Percentiles rank a stretch among this genome's conserved stretches.
These are phyloP conservation scores for Spathaspora gorwiae DNA, from an alignment of 805 yeast genomes.

Conservation along the genomic window DNA sequence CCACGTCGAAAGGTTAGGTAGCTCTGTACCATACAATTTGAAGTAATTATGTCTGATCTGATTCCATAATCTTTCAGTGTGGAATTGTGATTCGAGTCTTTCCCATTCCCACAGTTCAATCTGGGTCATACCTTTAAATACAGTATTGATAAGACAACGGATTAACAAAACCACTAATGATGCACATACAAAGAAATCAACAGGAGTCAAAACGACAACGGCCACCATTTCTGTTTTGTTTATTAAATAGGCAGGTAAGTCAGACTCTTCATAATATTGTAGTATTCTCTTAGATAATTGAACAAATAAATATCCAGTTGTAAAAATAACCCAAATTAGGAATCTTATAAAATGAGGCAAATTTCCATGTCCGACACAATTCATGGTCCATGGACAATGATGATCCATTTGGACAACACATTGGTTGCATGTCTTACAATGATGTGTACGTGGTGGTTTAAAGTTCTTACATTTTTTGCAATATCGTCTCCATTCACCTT, in stretches of 20 bases:
- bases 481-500: constrained; percentile 58
- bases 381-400: constrained; percentile 90
- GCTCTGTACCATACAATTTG: constrained; percentile 32
- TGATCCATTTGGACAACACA: constrained; percentile 93
- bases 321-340: constrained; percentile 56
- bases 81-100: constrained; percentile 63
- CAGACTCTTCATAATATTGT: constrained; percentile 43
- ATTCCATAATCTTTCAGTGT: constrained; percentile 50
- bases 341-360: constrained; percentile 79
- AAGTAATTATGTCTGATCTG: constrained; percentile 43
- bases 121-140: constrained; percentile 71
- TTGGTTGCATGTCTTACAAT: constrained; percentile 69
- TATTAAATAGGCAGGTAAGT: constrained; percentile 54
- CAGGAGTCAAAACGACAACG: constrained; percentile 50
- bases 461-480: constrained; percentile 67
- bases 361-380: constrained; percentile 80
- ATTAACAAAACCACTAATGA: constrained; percentile 56
- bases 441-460: constrained; percentile 85
- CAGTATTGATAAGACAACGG: constrained; percentile 55
- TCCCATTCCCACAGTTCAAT: constrained; percentile 93
- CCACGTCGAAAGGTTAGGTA: constrained; percentile 50
- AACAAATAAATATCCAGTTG: constrained; percentile 44
- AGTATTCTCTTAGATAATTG: constrained; percentile 38
- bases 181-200: constrained; percentile 55
- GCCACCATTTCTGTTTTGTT: constrained; percentile 49